phyloP scores from a whole-genome alignment of 108 stramenopile species.

The Fragilaria crotonensis region DNA sequence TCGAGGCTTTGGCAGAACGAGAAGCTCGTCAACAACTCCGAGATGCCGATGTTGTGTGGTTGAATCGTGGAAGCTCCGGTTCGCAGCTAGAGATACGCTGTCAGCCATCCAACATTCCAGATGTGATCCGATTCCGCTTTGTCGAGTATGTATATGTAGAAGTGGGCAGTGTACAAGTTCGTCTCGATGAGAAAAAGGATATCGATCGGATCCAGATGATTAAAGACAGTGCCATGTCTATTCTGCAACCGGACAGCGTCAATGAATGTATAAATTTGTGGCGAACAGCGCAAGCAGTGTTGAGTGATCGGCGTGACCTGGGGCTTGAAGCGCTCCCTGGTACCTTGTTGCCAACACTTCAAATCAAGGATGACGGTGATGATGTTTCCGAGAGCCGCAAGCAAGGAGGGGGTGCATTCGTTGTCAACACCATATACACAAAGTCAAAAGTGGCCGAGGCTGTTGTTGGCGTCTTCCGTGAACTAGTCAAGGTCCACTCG shows the following conservation, averaged over 20 bases:
- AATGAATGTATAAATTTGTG: slow-evolving; percentile 3
- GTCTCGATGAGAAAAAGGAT: not conserved
- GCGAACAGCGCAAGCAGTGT: not conserved
- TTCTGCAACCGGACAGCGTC: not conserved
- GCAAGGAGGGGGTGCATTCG: slow-evolving; percentile 2
- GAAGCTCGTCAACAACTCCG: slow-evolving; percentile 11
- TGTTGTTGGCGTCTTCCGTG: slow-evolving; percentile 14
- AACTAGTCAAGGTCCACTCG: slow-evolving; percentile 12
- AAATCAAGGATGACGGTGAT: not conserved
- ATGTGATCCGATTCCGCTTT: slow-evolving; percentile 12
- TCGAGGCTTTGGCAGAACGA: slow-evolving; percentile 28
- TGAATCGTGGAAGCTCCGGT: slow-evolving; percentile 21
- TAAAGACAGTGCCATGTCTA: not conserved
- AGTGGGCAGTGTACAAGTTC: slow-evolving; percentile 10
- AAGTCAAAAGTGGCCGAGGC: slow-evolving; percentile 13
- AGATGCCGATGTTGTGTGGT: not conserved
- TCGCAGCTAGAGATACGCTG: slow-evolving; percentile 19
- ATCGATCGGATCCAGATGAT: not conserved
- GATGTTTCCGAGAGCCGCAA: not conserved
- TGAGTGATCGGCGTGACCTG: slow-evolving; percentile 4
- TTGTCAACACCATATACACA: slow-evolving; percentile 40
- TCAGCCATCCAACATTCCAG: not conserved
- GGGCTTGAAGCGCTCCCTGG: slow-evolving; percentile 32
- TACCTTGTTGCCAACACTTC: slow-evolving; percentile 21
- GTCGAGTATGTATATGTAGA: slow-evolving; percentile 29